Percentiles rank a stretch among this genome's conserved stretches.
Evolutionary conservation across 345 rosid genomes (phyloP).

Genomic region (Kernera saxatilis): DNA sequence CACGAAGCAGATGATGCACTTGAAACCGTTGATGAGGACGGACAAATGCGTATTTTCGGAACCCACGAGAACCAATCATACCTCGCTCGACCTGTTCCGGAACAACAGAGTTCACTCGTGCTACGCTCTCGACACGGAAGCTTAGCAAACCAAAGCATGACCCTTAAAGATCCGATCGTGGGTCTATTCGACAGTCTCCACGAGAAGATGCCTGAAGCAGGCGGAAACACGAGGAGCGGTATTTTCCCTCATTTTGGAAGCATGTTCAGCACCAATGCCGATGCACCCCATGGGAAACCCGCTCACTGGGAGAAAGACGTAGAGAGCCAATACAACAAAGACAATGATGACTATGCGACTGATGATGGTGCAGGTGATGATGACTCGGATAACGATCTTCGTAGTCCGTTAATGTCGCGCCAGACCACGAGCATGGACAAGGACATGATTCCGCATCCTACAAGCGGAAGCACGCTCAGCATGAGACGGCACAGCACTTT

Average conservation of each 20-base stretch:
- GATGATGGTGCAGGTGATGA: conserved; percentile 48
- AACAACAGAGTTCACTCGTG: conserved; percentile 66
- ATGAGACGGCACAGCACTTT: conserved; percentile 64
- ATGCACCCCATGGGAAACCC: conserved; percentile 51
- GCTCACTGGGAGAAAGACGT: conserved; percentile 60
- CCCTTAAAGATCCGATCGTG: conserved; percentile 89
- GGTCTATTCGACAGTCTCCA: conserved; percentile 85
- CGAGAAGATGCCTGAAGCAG: conserved; percentile 78
- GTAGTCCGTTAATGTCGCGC: conserved; percentile 82
- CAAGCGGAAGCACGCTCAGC: conserved; percentile 57
- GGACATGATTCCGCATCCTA: conserved; percentile 53
- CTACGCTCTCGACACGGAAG: conserved; percentile 84
- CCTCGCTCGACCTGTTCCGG: conserved; percentile 81
- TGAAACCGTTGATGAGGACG: conserved; percentile 54
- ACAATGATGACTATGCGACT: conserved; percentile 53
- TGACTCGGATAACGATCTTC: conserved; percentile 74
- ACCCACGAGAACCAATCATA: conserved; percentile 82
- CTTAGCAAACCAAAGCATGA: conserved; percentile 55
- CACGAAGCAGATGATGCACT: conserved; percentile 47
- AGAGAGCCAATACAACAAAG: conserved; percentile 68
- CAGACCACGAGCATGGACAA: conserved; percentile 84
- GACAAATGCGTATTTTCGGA: conserved; percentile 64
- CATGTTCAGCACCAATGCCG: conserved; percentile 68
- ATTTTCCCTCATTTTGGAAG: conserved; percentile 84
- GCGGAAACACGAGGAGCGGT: conserved; percentile 73